phyloP scores from a whole-genome alignment of 768 basidiomycete genomes.

The Termitomyces sp. region DNA sequence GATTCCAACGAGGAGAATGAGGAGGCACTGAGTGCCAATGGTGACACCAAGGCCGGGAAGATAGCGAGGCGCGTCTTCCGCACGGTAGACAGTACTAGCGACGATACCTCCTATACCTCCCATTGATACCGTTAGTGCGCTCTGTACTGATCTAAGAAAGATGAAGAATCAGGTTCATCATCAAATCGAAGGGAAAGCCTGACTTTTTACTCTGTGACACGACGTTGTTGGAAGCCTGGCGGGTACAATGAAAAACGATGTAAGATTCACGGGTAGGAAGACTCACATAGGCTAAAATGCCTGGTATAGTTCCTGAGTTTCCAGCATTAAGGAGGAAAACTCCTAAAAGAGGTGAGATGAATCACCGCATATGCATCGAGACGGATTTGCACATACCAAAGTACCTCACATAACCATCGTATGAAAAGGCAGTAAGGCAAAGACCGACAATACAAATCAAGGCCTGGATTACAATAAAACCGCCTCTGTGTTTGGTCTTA shows the following conservation, averaged over 20 bases:
- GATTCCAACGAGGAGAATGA: constrained; percentile 26
- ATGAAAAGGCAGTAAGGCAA: constrained; percentile 6
- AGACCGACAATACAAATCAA: constrained; percentile 32
- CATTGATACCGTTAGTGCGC: constrained; percentile 34
- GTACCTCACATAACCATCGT: constrained; percentile 4
- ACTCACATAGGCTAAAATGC: constrained; percentile 38
- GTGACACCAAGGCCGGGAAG: constrained; percentile 38
- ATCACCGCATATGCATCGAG: neutral
- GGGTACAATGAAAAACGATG: neutral
- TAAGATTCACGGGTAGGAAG: neutral
- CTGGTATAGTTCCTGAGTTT: constrained; percentile 36
- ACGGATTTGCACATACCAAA: constrained; percentile 29
- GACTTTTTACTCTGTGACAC: constrained; percentile 41
- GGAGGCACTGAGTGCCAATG: constrained; percentile 32
- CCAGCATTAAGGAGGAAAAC: constrained; percentile 39
- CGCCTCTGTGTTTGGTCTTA: constrained; percentile 33
- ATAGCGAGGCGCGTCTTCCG: constrained; percentile 37
- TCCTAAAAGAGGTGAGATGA: constrained; percentile 20
- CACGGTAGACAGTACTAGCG: constrained; percentile 35
- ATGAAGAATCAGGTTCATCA: neutral
- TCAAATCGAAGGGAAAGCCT: neutral
- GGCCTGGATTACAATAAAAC: constrained; percentile 33
- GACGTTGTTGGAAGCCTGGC: constrained; percentile 38
- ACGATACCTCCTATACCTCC: constrained; percentile 39
- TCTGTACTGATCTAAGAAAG: constrained; percentile 24